phyloP scores from a whole-genome alignment of 768 basidiomycete species.

The Lepiota venenata region DNA sequence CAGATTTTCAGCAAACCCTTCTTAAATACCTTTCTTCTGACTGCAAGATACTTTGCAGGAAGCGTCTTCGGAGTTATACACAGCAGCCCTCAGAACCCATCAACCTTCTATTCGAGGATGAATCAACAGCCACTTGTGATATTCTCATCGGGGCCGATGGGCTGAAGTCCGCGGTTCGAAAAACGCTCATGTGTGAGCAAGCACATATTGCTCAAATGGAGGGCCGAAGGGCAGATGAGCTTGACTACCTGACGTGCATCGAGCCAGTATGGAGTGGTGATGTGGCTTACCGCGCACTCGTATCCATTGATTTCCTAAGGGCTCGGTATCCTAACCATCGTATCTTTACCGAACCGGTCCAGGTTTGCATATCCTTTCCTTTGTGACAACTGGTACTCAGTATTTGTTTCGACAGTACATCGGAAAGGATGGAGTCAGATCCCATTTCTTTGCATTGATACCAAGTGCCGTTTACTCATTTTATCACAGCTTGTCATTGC shows the following conservation, averaged over 20 bases:
- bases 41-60: constrained; percentile 46
- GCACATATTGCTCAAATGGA: neutral
- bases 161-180: constrained; percentile 30
- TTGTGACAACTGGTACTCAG: neutral
- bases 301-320: constrained; percentile 25
- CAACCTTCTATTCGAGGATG: constrained; percentile 32
- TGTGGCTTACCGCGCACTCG: constrained; percentile 34
- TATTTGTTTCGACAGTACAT: constrained; percentile 41
- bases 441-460: neutral
- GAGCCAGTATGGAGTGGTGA: constrained; percentile 37
- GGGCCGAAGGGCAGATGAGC: neutral
- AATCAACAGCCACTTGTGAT: constrained; percentile 30
- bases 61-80: constrained; percentile 56
- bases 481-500: constrained; percentile 50
- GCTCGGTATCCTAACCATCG: constrained; percentile 19
- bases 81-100: constrained; percentile 33
- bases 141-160: constrained; percentile 43
- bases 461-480: neutral
- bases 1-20: constrained; percentile 61
- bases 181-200: constrained; percentile 14
- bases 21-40: constrained; percentile 43
- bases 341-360: neutral
- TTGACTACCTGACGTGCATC: constrained; percentile 14
- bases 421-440: constrained; percentile 45
- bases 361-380: too few species aligned